Evolutionary conservation across 2,329 filamentous ascomycete genomes (phyloP), one percentile per base, ranked within the genome.

Genomic region (Tolypocladium inflatum): DNA sequence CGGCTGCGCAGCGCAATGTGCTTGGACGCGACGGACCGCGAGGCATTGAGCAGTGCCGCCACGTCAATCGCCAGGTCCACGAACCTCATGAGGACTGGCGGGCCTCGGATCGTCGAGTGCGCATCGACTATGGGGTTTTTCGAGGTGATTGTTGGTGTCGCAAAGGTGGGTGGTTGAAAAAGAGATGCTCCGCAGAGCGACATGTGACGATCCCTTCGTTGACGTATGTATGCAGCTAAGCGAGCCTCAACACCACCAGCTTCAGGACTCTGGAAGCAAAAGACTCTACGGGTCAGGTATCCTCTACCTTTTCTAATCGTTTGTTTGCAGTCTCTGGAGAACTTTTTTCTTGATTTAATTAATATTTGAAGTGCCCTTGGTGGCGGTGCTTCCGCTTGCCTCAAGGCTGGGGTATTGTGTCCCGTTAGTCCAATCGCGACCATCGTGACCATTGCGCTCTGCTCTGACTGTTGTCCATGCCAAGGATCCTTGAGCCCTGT

Each of bases 51-150:
- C 63, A 92, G 78, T 60, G 86, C 83, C 64, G 86, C 84, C 65
- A 88, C 76, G 75, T 92, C 89, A 69, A 91, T 77, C 62, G 79
- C 75, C 68, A 80, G 83, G 74, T 82, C 86, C 74, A 81, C 82
- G 79, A 84, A 76, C 71, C 81, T 76, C 82, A 85, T 85, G 64
- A 60, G 65, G 62, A 65, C 62, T 66, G 59, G 54, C 51, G 59
- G 61, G 62, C 65, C 67, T 65, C 62, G 37, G 42, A 56, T 58
- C 59, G 58, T 62, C 62, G 60, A 56, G 57, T 39, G 63, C 58
- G 55, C 68, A 68, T 70, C 57, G 65, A 64, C 51, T 39, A 41
- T 43, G 55, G 43, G 54, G 55, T 6, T 55, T 55, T 60, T 53
- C 48, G 30, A 37, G 48, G 19, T 2, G 19, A 30, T 21, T 37